Evolutionary conservation across 495 filamentous ascomycete genomes (phyloP).

Genomic region (Penicillium ochrochloron): DNA sequence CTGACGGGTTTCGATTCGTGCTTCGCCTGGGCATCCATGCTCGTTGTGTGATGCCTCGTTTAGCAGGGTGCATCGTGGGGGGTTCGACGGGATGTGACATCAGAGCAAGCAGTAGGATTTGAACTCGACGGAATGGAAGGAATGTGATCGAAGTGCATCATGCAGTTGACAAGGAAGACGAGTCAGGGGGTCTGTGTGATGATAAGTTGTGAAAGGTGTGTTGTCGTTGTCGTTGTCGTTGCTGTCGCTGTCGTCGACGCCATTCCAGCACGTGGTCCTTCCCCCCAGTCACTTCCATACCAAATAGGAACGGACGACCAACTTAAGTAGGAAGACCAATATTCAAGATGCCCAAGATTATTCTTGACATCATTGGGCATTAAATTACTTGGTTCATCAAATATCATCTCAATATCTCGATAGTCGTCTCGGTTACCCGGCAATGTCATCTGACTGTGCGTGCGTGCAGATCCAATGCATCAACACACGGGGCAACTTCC

Average conservation of each 20-base stretch:
- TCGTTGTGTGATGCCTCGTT: background rate
- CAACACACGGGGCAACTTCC: background rate
- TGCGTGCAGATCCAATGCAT: background rate
- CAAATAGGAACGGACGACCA: background rate
- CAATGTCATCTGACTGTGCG: background rate
- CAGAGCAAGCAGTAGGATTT: background rate
- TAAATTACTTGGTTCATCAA: background rate
- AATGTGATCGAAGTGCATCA: constrained; percentile 4
- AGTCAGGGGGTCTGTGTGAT: constrained; percentile 6
- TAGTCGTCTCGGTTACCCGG: background rate
- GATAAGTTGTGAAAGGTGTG: background rate
- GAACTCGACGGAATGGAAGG: background rate
- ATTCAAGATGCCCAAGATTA: background rate
- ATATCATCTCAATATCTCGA: background rate
- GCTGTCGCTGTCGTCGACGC: background rate
- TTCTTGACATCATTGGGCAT: background rate
- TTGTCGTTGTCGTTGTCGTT: background rate
- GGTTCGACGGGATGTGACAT: constrained; percentile 3
- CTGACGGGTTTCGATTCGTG: constrained; percentile 16
- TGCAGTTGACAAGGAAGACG: background rate
- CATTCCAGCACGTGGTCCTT: constrained; percentile 1
- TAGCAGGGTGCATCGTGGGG: background rate
- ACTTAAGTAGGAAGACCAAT: background rate
- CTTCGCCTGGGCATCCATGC: constrained; percentile 13
- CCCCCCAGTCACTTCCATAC: background rate